These are phyloP conservation scores for Backusella liffmaniae DNA, from an alignment of 192 early-diverging fungal species.

Conservation along the genomic window DNA sequence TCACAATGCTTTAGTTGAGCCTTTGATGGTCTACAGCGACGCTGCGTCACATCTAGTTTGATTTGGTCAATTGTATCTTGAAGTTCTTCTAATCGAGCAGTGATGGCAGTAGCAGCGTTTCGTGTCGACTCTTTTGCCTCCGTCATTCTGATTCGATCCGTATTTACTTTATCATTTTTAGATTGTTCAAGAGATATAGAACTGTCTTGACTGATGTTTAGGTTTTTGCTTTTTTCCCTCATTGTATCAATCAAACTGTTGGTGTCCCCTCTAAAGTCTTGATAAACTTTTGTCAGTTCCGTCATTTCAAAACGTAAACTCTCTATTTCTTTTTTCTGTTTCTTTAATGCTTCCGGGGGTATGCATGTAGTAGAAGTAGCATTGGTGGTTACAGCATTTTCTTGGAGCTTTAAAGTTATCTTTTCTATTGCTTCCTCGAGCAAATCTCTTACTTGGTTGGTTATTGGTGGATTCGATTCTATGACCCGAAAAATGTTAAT, in stretches of 20 bases:
- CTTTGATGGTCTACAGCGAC: slow-evolving; percentile 58
- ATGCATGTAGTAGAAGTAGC: background rate
- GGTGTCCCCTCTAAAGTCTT: background rate
- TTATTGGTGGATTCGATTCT: background rate
- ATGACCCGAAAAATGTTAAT: background rate
- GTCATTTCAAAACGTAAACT: background rate
- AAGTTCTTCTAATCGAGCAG: slow-evolving; percentile 56
- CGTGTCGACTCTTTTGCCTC: slow-evolving; percentile 1
- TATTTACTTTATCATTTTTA: background rate
- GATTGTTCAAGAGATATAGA: background rate
- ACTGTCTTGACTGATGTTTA: background rate
- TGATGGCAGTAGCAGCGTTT: background rate
- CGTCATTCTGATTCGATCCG: background rate
- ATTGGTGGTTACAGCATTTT: background rate
- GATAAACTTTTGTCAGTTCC: background rate
- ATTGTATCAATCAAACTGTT: background rate
- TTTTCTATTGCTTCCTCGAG: background rate
- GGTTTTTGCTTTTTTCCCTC: background rate
- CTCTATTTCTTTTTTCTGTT: background rate
- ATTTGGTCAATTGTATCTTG: slow-evolving; percentile 67
- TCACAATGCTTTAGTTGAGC: slow-evolving; percentile 48
- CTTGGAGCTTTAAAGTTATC: background rate
- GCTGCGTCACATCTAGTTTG: slow-evolving; percentile 66
- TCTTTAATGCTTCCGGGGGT: background rate
- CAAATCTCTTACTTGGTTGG: background rate